Conservation (phyloP, 2,329 filamentous ascomycete species). For the Neofusicoccum cordaticola region DNA sequence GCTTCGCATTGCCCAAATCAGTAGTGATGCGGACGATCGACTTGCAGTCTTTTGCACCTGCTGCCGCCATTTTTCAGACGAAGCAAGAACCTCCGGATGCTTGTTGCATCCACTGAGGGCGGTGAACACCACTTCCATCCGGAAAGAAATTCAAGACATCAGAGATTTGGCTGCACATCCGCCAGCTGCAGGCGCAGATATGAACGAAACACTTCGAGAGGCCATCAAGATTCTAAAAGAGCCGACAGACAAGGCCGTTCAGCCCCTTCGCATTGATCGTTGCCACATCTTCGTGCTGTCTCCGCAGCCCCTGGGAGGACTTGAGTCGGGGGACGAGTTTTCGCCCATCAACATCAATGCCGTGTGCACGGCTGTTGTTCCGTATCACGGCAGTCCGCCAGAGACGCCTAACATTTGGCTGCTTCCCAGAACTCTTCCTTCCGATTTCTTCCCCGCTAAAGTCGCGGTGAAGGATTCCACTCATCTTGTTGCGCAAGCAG, state of each 20-base stretch:
- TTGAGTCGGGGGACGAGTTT: background rate
- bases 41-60: conserved; percentile 21
- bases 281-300: conserved; percentile 22
- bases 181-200: background rate
- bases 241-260: background rate
- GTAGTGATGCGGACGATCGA: conserved; percentile 17
- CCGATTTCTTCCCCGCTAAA: background rate
- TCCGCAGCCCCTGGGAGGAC: conserved; percentile 14
- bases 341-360: conserved; percentile 3
- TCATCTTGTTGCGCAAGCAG: conserved; percentile 1
- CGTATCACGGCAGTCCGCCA: background rate
- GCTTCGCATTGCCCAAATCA: conserved; percentile 5
- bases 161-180: conserved; percentile 7
- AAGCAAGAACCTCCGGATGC: conserved; percentile 12
- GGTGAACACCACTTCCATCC: background rate
- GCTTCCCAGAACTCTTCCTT: background rate
- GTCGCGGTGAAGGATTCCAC: background rate
- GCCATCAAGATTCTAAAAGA: conserved; percentile 14
- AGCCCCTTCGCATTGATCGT: conserved; percentile 10
- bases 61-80: conserved; percentile 14
- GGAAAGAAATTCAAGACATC: conserved; percentile 16
- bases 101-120: conserved; percentile 17
- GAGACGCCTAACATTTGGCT: background rate
- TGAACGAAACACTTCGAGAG: conserved; percentile 17
- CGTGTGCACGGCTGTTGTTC: conserved; percentile 16